Evolutionary conservation across 1,284 basidiomycete genomes (phyloP).

Genomic region (Stereum hirsutum): DNA sequence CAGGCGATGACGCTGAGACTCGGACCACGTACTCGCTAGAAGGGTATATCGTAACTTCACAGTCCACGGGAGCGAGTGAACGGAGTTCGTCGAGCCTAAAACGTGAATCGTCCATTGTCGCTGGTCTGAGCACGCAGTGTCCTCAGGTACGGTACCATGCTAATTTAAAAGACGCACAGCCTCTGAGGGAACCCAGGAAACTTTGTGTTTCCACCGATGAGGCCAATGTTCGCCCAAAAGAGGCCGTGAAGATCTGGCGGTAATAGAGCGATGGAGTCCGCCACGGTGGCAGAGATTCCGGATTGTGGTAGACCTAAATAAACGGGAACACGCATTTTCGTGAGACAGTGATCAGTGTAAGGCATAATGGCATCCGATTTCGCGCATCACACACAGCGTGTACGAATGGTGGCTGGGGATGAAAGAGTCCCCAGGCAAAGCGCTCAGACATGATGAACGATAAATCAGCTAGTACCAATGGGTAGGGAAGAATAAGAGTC

Average conservation of each 20-base stretch:
- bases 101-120: constrained; percentile 5
- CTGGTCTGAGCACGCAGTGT: neutral
- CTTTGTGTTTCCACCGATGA: constrained; percentile 78
- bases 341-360: neutral
- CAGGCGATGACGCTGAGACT: no score
- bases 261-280: constrained; percentile 63
- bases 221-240: constrained; percentile 90
- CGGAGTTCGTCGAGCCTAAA: constrained; percentile 59
- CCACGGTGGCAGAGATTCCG: constrained; percentile 71
- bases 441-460: no score
- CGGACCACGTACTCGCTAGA: constrained; percentile 71
- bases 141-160: constrained; percentile 10
- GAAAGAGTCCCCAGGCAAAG: no score
- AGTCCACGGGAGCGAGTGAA: constrained; percentile 71
- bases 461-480: no score
- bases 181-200: constrained; percentile 69
- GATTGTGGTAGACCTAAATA: constrained; percentile 81
- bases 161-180: no score
- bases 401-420: neutral
- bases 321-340: no score
- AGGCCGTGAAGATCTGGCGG: constrained; percentile 77
- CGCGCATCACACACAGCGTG: no score
- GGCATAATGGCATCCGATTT: neutral
- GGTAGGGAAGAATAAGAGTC: no score
- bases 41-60: constrained; percentile 62